Conservation (phyloP, 139 green algal genomes). For the Coelastrella sp. region DNA sequence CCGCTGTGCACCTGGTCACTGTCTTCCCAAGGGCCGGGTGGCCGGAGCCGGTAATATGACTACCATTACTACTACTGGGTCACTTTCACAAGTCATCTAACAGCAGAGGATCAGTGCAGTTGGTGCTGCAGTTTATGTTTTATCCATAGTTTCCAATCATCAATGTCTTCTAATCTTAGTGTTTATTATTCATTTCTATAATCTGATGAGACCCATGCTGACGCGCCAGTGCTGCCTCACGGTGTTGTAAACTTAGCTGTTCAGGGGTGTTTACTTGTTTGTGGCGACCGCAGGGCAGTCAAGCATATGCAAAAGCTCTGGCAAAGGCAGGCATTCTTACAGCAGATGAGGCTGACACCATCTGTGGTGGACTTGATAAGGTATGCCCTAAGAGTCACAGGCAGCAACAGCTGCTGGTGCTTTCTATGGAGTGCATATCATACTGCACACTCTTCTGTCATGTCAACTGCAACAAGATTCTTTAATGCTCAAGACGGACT, state of each 20-base stretch:
- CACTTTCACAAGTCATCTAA: no score
- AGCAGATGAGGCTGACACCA: conserved; percentile 76
- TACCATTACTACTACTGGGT: no score
- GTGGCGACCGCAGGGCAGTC: conserved; percentile 77
- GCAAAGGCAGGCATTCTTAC: conserved; percentile 90
- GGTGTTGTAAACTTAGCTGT: neutral
- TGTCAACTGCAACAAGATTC: no score
- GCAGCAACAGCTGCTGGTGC: neutral
- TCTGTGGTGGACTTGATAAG: conserved; percentile 83
- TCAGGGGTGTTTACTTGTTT: neutral
- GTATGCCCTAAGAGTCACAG: conserved; percentile 49
- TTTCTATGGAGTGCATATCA: neutral
- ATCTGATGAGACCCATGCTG: neutral
- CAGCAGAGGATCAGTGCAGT: no score
- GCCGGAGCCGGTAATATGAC: no score
- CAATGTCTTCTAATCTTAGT: no score
- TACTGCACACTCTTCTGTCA: no score
- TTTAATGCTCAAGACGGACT: no score
- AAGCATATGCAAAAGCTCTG: conserved; percentile 93
- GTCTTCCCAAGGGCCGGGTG: no score
- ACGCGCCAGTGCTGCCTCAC: no score
- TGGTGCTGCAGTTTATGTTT: neutral
- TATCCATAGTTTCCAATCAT: no score
- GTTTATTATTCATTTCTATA: neutral
- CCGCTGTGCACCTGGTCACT: no score